Conservation (phyloP, 2,329 filamentous ascomycete genomes). For the Xylaria digitata region DNA sequence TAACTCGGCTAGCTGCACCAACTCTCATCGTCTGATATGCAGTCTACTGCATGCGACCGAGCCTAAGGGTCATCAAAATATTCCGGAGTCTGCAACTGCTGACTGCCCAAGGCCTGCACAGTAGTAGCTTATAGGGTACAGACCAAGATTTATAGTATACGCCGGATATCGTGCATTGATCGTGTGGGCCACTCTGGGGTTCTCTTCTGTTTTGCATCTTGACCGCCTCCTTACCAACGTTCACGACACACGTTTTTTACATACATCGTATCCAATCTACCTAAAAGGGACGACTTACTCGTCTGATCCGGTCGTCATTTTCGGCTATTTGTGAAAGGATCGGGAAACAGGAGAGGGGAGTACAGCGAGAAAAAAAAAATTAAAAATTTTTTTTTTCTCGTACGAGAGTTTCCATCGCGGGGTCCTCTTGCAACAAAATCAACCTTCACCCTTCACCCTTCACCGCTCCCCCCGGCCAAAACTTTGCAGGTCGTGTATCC, state of each 20-base stretch:
- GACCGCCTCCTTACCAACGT: slow-evolving; percentile 50
- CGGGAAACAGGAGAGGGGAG: slow-evolving; percentile 1
- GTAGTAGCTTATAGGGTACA: too few species aligned
- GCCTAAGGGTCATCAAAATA: slow-evolving; percentile 28
- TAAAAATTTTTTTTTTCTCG: background rate
- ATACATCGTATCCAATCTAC: slow-evolving; percentile 34
- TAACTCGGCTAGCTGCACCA: slow-evolving; percentile 32
- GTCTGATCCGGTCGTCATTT: slow-evolving; percentile 27
- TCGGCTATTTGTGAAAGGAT: slow-evolving; percentile 22
- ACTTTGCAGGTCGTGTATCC: slow-evolving; percentile 14
- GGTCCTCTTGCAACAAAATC: slow-evolving; percentile 11
- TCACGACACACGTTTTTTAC: slow-evolving; percentile 38
- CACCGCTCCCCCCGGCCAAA: slow-evolving; percentile 28
- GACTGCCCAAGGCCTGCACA: slow-evolving; percentile 27
- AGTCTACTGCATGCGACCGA: slow-evolving; percentile 34
- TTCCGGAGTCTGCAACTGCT: slow-evolving; percentile 25
- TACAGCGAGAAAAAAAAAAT: slow-evolving; percentile 4
- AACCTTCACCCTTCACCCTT: slow-evolving; percentile 36
- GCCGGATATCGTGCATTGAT: slow-evolving; percentile 41
- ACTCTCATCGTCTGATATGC: slow-evolving; percentile 11
- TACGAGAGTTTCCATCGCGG: slow-evolving; percentile 9
- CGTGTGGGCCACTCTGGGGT: slow-evolving; percentile 36
- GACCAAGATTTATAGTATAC: slow-evolving; percentile 23
- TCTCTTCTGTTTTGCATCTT: slow-evolving; percentile 43
- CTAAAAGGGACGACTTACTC: slow-evolving; percentile 19